Evolutionary conservation across 805 yeast genomes (phyloP).

Genomic region (Starmerella ratchasimensis): DNA sequence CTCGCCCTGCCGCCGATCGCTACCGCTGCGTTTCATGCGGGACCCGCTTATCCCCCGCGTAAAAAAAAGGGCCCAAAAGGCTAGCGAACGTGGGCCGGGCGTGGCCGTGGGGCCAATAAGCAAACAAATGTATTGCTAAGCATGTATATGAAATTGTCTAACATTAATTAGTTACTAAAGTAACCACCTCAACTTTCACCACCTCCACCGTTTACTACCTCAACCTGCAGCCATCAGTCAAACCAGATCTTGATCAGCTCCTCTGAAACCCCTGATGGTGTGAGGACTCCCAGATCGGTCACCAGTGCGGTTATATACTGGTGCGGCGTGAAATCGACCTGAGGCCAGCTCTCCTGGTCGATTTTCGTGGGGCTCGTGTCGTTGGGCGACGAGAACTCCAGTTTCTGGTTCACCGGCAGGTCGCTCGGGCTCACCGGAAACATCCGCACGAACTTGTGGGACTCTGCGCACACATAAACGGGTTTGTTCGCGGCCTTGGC

Average conservation of each 20-base stretch:
- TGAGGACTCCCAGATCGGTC: constrained; percentile 90
- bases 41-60: too few relatives aligned
- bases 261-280: constrained; percentile 97
- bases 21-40: too few relatives aligned
- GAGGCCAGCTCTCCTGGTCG: constrained; percentile 34
- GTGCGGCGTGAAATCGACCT: constrained; percentile 88
- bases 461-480: constrained; percentile 83
- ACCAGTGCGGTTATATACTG: constrained; percentile 89
- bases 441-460: constrained; percentile 91
- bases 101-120: too few relatives aligned
- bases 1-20: too few relatives aligned
- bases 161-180: too few relatives aligned
- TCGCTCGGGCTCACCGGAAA: constrained; percentile 91
- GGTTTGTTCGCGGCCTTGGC: constrained; percentile 88
- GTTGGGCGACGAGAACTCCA: constrained; percentile 29
- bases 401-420: constrained; percentile 47
- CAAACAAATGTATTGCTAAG: too few relatives aligned
- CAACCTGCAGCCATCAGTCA: too few relatives aligned
- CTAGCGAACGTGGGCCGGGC: too few relatives aligned
- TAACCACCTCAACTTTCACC: too few relatives aligned
- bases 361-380: constrained; percentile 18
- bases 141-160: too few relatives aligned
- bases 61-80: too few relatives aligned
- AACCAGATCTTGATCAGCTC: constrained; percentile 97
- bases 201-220: too few relatives aligned